These are phyloP conservation scores for Zasmidium angulare DNA, from an alignment of 2,329 filamentous ascomycete species.

Conservation along the genomic window DNA sequence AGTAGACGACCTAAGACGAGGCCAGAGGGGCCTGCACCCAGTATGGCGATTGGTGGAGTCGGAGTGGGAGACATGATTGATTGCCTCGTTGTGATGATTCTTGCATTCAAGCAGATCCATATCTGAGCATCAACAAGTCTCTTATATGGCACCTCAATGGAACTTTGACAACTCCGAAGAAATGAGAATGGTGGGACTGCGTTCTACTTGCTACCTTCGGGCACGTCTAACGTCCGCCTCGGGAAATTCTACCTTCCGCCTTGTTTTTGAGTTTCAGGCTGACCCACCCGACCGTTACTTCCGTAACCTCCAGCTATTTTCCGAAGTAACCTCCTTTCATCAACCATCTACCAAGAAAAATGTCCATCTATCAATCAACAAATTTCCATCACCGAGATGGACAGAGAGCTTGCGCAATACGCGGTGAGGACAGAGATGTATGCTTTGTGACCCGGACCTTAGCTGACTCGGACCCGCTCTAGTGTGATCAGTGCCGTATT, in stretches of 20 bases:
- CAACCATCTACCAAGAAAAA: background rate
- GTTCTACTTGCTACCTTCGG: background rate
- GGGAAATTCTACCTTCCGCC: too few relatives aligned
- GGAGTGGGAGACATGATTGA: slow-evolving; percentile 2
- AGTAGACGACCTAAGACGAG: slow-evolving; percentile 33
- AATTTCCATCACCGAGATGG: background rate
- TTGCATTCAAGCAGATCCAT: too few relatives aligned
- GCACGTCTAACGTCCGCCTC: too few relatives aligned
- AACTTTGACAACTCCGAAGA: background rate
- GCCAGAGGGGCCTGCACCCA: slow-evolving; percentile 35
- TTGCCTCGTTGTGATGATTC: background rate
- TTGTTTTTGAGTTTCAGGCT: too few relatives aligned
- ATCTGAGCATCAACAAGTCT: background rate
- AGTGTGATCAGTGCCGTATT: background rate
- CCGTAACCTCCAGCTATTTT: background rate
- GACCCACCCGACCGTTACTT: too few relatives aligned
- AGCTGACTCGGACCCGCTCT: too few relatives aligned
- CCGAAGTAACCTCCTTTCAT: background rate
- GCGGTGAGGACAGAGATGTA: too few relatives aligned
- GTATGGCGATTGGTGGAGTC: slow-evolving; percentile 30
- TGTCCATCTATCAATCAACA: background rate
- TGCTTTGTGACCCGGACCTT: background rate
- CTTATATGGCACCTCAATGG: background rate
- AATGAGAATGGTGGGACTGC: background rate
- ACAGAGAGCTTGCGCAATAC: background rate